Evolutionary conservation across 208 protist species (phyloP).

Genomic region (Acanthamoeba lenticulata): DNA sequence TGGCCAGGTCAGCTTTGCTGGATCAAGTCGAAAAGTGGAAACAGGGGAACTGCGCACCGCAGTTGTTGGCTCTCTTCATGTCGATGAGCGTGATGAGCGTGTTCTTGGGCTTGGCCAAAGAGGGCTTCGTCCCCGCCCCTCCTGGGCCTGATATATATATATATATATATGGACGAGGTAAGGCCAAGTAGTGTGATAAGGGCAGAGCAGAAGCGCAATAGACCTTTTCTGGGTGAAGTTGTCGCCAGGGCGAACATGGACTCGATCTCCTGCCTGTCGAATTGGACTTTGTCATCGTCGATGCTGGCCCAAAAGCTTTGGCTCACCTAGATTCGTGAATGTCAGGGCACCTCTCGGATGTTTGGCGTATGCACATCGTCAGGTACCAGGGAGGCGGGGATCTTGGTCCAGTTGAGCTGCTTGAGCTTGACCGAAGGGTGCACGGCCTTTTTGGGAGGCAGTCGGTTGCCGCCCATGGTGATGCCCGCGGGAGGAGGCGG

Average conservation of each 20-base stretch:
- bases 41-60: neutral
- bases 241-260: neutral
- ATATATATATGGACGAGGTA: too few relatives aligned
- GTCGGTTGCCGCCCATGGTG: neutral
- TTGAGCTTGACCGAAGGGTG: constrained; percentile 39
- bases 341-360: neutral
- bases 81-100: constrained; percentile 61
- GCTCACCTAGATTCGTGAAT: neutral
- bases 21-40: neutral
- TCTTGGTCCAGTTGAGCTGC: constrained; percentile 70
- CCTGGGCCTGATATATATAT: too few relatives aligned
- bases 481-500: neutral
- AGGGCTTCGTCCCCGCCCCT: neutral
- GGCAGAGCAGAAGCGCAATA: too few relatives aligned
- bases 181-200: too few relatives aligned
- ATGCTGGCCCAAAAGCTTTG: constrained; percentile 52
- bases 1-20: neutral
- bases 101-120: neutral
- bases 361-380: neutral
- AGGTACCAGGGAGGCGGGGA: neutral
- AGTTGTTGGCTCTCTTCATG: constrained; percentile 69
- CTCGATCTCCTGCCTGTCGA: constrained; percentile 44
- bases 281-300: constrained; percentile 23
- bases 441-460: constrained; percentile 21
- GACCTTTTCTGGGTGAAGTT: neutral